Base-by-base conservation (phyloP, 2,329 filamentous ascomycete species). In the Metarhizium album region DNA sequence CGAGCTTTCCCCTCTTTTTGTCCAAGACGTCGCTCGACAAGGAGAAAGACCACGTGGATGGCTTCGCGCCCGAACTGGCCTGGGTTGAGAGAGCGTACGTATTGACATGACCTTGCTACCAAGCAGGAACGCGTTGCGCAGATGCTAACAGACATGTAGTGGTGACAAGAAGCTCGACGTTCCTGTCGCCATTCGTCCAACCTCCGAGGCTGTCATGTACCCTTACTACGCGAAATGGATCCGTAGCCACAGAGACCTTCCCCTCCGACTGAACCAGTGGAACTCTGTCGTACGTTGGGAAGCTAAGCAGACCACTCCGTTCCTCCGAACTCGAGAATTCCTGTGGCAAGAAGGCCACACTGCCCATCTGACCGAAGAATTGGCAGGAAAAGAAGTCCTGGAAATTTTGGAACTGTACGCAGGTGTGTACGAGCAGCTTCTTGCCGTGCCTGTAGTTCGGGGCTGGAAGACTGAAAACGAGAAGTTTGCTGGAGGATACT, bases 151-250 rank as follows among this genome's bases (percentile, higher is more conserved):
- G 13, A n/a, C 24, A 8, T 11, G 8, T 58, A 90, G 89, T 58
- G 93, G 93, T 63, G 90, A 90, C 63, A 94, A 87, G 64, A 87
- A 95, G 62, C 82, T 98, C 58, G 93, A 98, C 68, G 90, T 82
- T 51, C 81, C 81, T 47, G 79, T 84, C 51, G 82, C 82, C 18
- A 81, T 85, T 52, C 80, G 82, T 61, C 82, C 82, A 49, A 84
- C 82, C 14, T 84, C 81, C 57, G 82, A 85, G 70, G 81, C 81
- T 54, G 88, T 93, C 71, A 95, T 95, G 87, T 95, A 95, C 73
- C 87, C 86, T 55, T 94, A 95, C 77, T 96, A 94, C 69, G 80
- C 88, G 58, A 93, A 95, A 72, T 95, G 93, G 88, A 97, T 98
- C 69, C 86, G 91, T 67, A 91, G 85, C 66, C 90, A 98, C 72